Evolutionary conservation across 2,329 filamentous ascomycete genomes (phyloP).

Genomic region (Penicillium sumatraense): DNA sequence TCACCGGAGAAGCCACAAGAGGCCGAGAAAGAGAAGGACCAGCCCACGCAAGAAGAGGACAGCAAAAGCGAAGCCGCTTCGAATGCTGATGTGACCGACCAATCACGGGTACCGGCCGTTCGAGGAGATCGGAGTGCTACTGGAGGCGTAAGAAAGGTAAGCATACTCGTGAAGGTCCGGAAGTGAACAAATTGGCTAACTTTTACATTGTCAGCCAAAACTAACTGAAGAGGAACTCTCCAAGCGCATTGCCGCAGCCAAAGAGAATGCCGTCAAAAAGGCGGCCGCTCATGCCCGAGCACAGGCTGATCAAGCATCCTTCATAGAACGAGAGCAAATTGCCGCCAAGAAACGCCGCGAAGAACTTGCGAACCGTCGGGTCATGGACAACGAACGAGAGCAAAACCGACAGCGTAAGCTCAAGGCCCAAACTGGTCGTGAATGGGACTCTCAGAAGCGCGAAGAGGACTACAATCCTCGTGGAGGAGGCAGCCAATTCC

Average conservation of each 20-base stretch:
- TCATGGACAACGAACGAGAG: constrained; percentile 67
- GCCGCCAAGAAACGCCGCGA: constrained; percentile 61
- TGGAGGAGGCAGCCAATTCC: constrained; percentile 48
- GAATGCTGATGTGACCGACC: constrained; percentile 25
- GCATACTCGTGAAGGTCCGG: not conserved
- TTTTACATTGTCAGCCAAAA: constrained; percentile 55
- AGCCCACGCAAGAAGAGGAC: constrained; percentile 14
- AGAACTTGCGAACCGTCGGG: constrained; percentile 54
- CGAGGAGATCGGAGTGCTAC: constrained; percentile 60
- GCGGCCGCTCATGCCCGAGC: constrained; percentile 66
- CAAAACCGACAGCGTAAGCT: constrained; percentile 64
- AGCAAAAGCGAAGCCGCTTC: constrained; percentile 11
- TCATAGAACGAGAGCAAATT: constrained; percentile 65
- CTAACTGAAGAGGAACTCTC: constrained; percentile 68
- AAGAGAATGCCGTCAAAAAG: constrained; percentile 63
- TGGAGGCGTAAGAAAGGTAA: constrained; percentile 55
- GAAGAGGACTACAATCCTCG: constrained; percentile 58
- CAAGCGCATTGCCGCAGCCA: constrained; percentile 64
- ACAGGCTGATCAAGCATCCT: constrained; percentile 70
- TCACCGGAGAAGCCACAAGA: constrained; percentile 9
- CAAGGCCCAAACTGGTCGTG: constrained; percentile 60
- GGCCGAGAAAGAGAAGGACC: constrained; percentile 16
- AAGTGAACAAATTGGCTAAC: not conserved
- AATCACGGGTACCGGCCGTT: constrained; percentile 50
- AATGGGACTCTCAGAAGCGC: constrained; percentile 67